Evolutionary conservation across 106 monocot genomes (phyloP).

Genomic region (Xerophyta viscosa): DNA sequence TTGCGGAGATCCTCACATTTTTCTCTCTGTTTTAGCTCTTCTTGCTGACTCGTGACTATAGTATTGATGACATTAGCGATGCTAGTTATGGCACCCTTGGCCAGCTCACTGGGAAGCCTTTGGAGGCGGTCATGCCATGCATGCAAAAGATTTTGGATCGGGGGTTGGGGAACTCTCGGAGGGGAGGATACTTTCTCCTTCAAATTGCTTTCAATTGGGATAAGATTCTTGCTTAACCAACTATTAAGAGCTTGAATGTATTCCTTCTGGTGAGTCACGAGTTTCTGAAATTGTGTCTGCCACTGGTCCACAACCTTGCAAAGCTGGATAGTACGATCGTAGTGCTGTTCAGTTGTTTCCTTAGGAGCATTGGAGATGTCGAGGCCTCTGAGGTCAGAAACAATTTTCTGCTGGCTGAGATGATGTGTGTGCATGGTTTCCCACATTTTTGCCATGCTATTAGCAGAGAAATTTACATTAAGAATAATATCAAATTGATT

Average conservation of each 20-base stretch:
- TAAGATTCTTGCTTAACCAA: conserved; percentile 67
- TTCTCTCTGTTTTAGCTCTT: conserved; percentile 58
- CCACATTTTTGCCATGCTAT: conserved; percentile 91
- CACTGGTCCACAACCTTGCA: conserved; percentile 29
- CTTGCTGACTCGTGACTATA: conserved; percentile 45
- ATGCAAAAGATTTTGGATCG: conserved; percentile 50
- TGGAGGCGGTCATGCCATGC: conserved; percentile 70
- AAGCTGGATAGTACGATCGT: conserved; percentile 49
- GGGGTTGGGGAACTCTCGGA: conserved; percentile 14
- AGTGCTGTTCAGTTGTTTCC: conserved; percentile 59
- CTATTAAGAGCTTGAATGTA: conserved; percentile 55
- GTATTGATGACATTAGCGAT: conserved; percentile 53
- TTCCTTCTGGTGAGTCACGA: conserved; percentile 61
- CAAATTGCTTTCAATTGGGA: conserved; percentile 72
- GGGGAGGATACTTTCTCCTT: conserved; percentile 72
- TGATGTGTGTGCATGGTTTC: conserved; percentile 63
- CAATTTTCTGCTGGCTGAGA: conserved; percentile 33
- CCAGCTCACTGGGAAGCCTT: conserved; percentile 53
- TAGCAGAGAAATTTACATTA: too few species aligned
- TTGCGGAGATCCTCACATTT: conserved; percentile 44
- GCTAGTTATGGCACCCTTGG: conserved; percentile 30
- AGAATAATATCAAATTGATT: too few species aligned
- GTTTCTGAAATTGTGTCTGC: conserved; percentile 51
- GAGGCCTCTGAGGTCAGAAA: conserved; percentile 23
- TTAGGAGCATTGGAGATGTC: conserved; percentile 43